These are phyloP conservation scores for Passiflora organensis DNA, from an alignment of 345 rosid genomes.

Conservation along the genomic window DNA sequence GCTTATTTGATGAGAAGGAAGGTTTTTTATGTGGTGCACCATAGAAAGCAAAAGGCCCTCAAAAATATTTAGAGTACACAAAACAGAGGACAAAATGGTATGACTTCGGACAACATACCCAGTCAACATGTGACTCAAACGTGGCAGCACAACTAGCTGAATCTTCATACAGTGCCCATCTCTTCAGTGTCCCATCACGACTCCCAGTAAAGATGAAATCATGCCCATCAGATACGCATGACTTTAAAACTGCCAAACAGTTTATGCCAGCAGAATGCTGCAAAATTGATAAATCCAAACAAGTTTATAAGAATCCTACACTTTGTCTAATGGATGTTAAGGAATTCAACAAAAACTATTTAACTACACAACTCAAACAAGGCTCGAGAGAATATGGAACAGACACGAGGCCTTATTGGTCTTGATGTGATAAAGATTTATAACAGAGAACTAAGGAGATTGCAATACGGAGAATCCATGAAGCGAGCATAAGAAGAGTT, in stretches of 20 bases:
- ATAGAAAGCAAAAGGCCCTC: neutral
- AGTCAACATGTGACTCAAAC: slow-evolving; percentile 98
- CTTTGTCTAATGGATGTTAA: neutral
- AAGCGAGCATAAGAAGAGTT: too few species aligned
- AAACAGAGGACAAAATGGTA: too few species aligned
- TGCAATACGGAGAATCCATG: too few species aligned
- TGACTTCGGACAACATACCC: slow-evolving; percentile 47
- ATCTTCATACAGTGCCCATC: slow-evolving; percentile 77
- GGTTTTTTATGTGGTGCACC: neutral
- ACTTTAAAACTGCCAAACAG: slow-evolving; percentile 66
- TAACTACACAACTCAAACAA: neutral
- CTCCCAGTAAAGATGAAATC: slow-evolving; percentile 89
- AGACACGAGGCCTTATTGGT: too few species aligned
- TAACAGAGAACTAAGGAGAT: too few species aligned
- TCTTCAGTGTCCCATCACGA: slow-evolving; percentile 97
- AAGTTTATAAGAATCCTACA: slow-evolving; percentile 15
- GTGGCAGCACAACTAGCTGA: slow-evolving; percentile 80
- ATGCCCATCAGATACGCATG: slow-evolving; percentile 46
- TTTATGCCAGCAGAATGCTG: slow-evolving; percentile 99
- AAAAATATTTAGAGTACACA: too few species aligned
- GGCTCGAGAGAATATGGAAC: neutral
- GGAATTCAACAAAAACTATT: neutral
- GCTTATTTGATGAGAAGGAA: neutral
- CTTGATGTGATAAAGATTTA: too few species aligned
- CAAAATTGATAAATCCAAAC: slow-evolving; percentile 25